Evolutionary conservation across 352 stramenopile genomes (phyloP), one percentile per base, ranked within the genome.

Genomic region (Pythium sukuiense): DNA sequence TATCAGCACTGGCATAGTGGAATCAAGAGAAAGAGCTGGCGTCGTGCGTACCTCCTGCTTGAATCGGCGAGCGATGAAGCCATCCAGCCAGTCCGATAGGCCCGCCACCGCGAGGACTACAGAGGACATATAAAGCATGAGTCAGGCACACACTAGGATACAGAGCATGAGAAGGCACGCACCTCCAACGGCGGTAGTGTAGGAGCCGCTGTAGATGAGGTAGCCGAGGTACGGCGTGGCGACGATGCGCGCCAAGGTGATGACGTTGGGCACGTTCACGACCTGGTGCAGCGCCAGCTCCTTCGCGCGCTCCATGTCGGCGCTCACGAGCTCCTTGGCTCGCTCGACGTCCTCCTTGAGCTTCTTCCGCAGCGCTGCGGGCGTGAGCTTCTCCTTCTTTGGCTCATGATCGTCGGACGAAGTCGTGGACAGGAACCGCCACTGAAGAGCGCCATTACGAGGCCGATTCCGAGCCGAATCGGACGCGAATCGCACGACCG

Each of bases 21-120:
- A 14, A 20, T 8, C 16, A 53, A 24, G 3, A 59, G 18, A 56
- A 3, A 12, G 26, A 53, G n/a, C n/a, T 33, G n/a, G 16, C 33
- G 33, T 2, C 27, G n/a, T n/a, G n/a, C 52, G 26, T 41, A 88
- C 79, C 77, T 91, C 74, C 52, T 92, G 84, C 62, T 92, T 86
- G 66, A 81, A 88, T 26, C 67, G 81, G 6, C 85, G 84, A 41
- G 86, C 86, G 49, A 94, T 86, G 63, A 89, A 94, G 52, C 86
- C 86, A 57, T 94, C 86, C 32, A 93, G 70, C 86, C 86, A 94
- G 63, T 94, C 86, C 3, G 84, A 93, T 13, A 93, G 59, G 6
- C 82, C 83, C 0, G 86, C 83, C 39, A 88, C 76, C 6, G 81
- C 77, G n/a, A 94, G 70, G 20, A 94, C 86, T 94, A 56, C 9